phyloP scores from a whole-genome alignment of 805 yeast species.

The Isabelozyma pseudorhagii region DNA sequence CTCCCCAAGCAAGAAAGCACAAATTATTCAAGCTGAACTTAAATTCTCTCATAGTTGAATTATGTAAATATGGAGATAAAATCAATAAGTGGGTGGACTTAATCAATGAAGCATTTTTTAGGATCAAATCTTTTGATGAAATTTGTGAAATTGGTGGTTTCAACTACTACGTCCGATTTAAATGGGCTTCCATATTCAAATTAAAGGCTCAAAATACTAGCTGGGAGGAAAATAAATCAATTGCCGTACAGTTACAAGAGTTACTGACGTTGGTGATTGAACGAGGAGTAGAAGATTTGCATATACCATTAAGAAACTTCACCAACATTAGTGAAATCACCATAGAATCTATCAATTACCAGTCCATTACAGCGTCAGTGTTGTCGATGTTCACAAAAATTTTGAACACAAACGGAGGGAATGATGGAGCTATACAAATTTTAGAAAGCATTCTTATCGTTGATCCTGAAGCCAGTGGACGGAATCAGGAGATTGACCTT shows the following conservation, averaged over 20 bases:
- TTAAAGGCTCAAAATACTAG: constrained; percentile 24
- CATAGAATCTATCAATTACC: constrained; percentile 48
- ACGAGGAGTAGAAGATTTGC: constrained; percentile 8
- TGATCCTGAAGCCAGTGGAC: not conserved
- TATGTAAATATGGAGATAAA: constrained; percentile 38
- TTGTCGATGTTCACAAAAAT: constrained; percentile 61
- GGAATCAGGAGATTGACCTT: constrained; percentile 10
- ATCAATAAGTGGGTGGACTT: constrained; percentile 47
- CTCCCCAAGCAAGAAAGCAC: constrained; percentile 14
- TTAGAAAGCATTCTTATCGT: constrained; percentile 48
- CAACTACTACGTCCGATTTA: constrained; percentile 14
- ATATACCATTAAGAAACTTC: constrained; percentile 55
- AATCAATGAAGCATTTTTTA: constrained; percentile 23
- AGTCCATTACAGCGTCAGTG: constrained; percentile 69
- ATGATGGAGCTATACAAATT: constrained; percentile 33
- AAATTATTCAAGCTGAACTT: constrained; percentile 23
- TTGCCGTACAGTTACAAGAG: constrained; percentile 19
- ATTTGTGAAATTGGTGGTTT: constrained; percentile 1
- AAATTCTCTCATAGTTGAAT: constrained; percentile 35
- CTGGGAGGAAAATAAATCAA: constrained; percentile 27
- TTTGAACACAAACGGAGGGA: constrained; percentile 30
- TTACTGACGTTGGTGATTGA: constrained; percentile 8
- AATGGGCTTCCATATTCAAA: constrained; percentile 33
- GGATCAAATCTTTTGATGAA: not conserved
- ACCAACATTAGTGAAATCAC: constrained; percentile 57